Conservation (phyloP, 2,329 filamentous ascomycete species). For the Cladosporium sp. region DNA sequence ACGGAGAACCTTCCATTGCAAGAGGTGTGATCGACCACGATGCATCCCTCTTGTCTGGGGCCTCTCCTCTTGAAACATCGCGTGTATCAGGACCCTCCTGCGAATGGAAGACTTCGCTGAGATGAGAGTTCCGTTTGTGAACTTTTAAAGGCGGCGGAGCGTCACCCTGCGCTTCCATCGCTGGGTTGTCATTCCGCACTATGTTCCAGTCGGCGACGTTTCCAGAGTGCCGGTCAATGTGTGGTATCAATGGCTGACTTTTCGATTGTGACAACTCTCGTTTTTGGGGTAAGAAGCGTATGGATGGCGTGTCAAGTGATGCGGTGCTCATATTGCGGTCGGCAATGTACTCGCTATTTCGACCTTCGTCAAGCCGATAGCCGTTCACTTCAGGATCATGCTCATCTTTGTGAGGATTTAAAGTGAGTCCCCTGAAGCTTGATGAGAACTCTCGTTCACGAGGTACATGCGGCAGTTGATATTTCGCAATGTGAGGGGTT, state of each 20-base stretch:
- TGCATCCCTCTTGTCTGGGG: neutral
- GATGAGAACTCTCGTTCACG: slow-evolving; percentile 8
- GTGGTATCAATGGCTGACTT: slow-evolving; percentile 8
- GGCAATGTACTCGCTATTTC: slow-evolving; percentile 60
- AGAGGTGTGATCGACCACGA: slow-evolving; percentile 4
- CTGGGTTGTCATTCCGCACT: slow-evolving; percentile 1
- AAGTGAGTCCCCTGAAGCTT: slow-evolving; percentile 1
- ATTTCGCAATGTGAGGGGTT: neutral
- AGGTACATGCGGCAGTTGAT: slow-evolving; percentile 1
- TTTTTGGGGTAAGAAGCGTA: neutral
- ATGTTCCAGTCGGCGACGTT: slow-evolving; percentile 12
- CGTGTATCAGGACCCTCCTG: neutral
- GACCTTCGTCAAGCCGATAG: slow-evolving; percentile 14
- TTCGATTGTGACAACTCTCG: neutral
- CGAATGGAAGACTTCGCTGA: too few relatives aligned
- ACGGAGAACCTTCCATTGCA: neutral
- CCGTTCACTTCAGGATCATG: neutral
- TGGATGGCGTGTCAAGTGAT: neutral
- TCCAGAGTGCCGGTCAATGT: slow-evolving; percentile 5
- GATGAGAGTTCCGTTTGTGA: neutral
- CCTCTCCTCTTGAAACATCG: neutral
- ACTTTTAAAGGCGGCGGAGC: slow-evolving; percentile 4
- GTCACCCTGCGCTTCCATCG: neutral
- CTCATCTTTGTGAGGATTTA: neutral
- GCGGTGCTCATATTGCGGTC: slow-evolving; percentile 50